Evolutionary conservation across 1,284 basidiomycete genomes (phyloP), one percentile per base, ranked within the genome.

Genomic region (Irpex sp.): DNA sequence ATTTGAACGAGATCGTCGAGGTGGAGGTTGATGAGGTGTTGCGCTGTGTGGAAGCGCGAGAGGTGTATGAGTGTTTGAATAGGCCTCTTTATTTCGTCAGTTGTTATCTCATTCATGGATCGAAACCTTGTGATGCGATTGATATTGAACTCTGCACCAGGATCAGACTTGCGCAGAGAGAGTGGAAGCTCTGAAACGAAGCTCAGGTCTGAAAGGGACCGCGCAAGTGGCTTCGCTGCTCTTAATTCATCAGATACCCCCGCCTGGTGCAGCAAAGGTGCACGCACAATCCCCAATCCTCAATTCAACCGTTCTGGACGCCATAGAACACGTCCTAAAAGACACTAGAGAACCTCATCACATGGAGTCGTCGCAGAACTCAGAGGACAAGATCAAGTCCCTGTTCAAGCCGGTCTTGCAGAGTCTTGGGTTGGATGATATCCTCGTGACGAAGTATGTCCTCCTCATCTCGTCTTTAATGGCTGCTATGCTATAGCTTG

Each of bases 341-440:
- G 52, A 54, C 23, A 36, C 52, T 14, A 54, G 14, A 33, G 52
- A 28, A 5, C 52, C 52, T 28, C 52, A 54, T 28, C 18, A 33
- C 18, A 54, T 54, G 23, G 52, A 54, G 9, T 54, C 52, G 14
- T 54, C 52, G 14, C 52, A 54, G 33, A 54, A 54, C 52, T 54
- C 52, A 4, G 52, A 54, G 28, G 52, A 54, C 7, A 54, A 54
- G 28, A 54, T 54, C 52, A 54, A 54, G 52, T 54, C 52, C 1
- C 33, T 54, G 10, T 54, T 54, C 52, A 54, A 54, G 52, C 52
- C 52, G 52, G 52, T 54, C 33, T 54, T 54, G 52, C 12, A 28
- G 18, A 54, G 52, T 35, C 52, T 54, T 36, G 28, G 52, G 5
- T 3, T 54, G 16, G 52, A 54, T 18, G 52, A 54, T 36, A 36